phyloP scores from a whole-genome alignment of 129 eudicot species.

The Flaveria bidentis region DNA sequence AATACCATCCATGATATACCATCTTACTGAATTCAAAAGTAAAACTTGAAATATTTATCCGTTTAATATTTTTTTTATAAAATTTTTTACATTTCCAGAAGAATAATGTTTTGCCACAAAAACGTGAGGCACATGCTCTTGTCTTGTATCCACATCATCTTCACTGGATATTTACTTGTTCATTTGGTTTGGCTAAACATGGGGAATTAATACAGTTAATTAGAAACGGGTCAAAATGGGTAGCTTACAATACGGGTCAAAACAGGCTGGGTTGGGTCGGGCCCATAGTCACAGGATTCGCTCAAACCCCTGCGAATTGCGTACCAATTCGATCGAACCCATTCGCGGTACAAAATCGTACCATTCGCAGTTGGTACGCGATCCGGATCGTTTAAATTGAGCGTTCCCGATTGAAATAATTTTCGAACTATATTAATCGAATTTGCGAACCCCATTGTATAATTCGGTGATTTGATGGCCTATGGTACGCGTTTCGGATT shows the following conservation, averaged over 20 bases:
- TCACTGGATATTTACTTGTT: not conserved
- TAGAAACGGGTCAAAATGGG: not conserved
- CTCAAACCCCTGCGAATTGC: too few species aligned
- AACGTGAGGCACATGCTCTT: not conserved
- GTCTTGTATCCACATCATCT: not conserved
- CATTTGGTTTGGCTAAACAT: not conserved
- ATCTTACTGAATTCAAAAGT: not conserved
- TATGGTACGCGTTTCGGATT: too few species aligned
- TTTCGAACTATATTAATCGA: too few species aligned
- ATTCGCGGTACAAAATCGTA: too few species aligned
- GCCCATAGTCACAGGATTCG: too few species aligned
- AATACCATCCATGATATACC: not conserved
- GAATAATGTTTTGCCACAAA: not conserved
- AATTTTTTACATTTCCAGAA: not conserved
- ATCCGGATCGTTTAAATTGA: too few species aligned
- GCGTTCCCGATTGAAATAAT: too few species aligned
- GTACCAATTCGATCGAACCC: too few species aligned
- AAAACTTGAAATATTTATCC: not conserved
- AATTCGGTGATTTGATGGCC: too few species aligned
- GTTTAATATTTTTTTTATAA: not conserved
- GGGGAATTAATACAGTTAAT: not conserved
- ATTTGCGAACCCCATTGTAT: too few species aligned
- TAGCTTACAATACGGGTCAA: not conserved
- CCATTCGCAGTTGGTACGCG: too few species aligned
- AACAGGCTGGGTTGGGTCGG: not conserved